These are phyloP conservation scores for Aspergillus avenaceus DNA, from an alignment of 495 filamentous ascomycete genomes.

Conservation along the genomic window DNA sequence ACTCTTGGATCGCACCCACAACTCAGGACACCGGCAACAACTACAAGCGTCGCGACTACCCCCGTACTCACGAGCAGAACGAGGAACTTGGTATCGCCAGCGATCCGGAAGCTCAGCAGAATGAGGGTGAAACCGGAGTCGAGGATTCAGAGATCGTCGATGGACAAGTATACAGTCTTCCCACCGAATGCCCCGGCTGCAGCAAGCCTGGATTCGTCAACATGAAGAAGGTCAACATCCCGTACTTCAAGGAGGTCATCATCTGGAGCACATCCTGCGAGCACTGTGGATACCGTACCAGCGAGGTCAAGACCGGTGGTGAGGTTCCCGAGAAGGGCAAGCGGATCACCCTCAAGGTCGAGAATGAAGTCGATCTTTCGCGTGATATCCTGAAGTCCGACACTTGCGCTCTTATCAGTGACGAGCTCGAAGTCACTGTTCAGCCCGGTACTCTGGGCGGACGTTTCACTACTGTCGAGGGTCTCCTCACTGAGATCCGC, in stretches of 20 bases:
- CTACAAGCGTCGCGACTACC: conserved; percentile 76
- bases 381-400: conserved; percentile 97
- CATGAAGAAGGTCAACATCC: conserved; percentile 95
- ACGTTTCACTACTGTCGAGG: conserved; percentile 96
- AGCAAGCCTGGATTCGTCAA: conserved; percentile 75
- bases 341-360: conserved; percentile 73
- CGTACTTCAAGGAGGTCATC: conserved; percentile 92
- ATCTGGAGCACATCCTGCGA: conserved; percentile 86
- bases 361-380: conserved; percentile 69
- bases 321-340: conserved; percentile 83
- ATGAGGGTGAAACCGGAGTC: conserved; percentile 22
- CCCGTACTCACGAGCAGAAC: conserved; percentile 81
- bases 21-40: conserved; percentile 66
- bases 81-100: conserved; percentile 66
- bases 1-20: conserved; percentile 93
- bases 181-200: conserved; percentile 87
- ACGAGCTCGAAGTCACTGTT: conserved; percentile 78
- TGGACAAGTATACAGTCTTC: conserved; percentile 85
- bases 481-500: conserved; percentile 86
- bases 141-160: conserved; percentile 77
- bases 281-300: conserved; percentile 87
- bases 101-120: conserved; percentile 28
- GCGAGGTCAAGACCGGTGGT: conserved; percentile 95
- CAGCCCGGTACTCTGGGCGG: conserved; percentile 90
- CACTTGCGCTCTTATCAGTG: conserved; percentile 76